Evolutionary conservation across 768 basidiomycete species (phyloP).

Genomic region (Kwoniella heveanensis): DNA sequence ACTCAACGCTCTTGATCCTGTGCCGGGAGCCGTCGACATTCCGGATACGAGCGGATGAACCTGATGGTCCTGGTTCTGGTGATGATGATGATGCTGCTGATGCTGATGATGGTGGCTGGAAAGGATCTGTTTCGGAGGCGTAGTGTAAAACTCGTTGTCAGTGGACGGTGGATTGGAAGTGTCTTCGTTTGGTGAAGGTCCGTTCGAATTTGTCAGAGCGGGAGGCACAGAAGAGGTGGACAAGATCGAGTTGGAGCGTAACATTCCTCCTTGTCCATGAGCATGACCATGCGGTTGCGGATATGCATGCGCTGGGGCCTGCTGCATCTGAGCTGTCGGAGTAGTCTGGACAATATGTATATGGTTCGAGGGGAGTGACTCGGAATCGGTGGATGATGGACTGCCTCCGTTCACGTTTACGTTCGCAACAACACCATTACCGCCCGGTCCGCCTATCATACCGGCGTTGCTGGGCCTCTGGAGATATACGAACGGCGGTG

Average conservation of each 20-base stretch:
- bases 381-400: slow-evolving; percentile 11
- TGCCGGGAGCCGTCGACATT: neutral
- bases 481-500: slow-evolving; percentile 14
- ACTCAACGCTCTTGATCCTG: neutral
- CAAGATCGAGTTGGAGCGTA: slow-evolving; percentile 13
- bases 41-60: too few species aligned
- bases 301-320: neutral
- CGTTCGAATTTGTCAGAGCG: neutral
- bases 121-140: neutral
- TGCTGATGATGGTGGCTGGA: neutral
- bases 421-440: neutral
- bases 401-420: neutral
- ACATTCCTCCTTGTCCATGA: neutral
- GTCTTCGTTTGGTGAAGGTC: neutral
- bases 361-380: slow-evolving; percentile 1
- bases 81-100: neutral
- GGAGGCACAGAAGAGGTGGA: slow-evolving; percentile 19
- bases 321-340: neutral
- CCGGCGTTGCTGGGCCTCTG: slow-evolving; percentile 2
- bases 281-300: neutral
- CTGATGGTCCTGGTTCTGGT: neutral
- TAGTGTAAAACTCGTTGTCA: neutral
- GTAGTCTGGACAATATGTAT: slow-evolving; percentile 13
- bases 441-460: neutral
- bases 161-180: neutral